Percentiles rank a stretch among this genome's conserved stretches.
Conservation (phyloP, 306 rosid species). For the Morella rubra region DNA sequence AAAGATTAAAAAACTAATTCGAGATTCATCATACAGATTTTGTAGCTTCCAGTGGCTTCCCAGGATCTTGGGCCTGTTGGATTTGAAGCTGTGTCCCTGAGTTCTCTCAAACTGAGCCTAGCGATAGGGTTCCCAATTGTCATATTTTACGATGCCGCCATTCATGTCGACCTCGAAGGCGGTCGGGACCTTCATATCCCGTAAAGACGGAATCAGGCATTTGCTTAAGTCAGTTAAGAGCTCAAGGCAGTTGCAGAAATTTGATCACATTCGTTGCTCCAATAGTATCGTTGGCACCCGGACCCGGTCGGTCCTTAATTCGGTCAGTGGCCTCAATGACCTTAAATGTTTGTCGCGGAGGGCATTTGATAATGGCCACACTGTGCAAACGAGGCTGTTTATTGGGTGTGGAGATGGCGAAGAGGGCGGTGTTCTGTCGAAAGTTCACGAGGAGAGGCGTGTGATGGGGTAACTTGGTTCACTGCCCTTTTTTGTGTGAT, state of each 20-base stretch:
- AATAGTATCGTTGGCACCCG: constrained; percentile 30
- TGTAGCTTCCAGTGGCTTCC: neutral
- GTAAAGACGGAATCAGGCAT: constrained; percentile 30
- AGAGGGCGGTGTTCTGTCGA: constrained; percentile 65
- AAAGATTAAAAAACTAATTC: too few species aligned
- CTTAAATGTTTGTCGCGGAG: neutral
- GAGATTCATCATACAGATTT: neutral
- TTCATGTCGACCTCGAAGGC: constrained; percentile 48
- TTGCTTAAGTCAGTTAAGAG: constrained; percentile 36
- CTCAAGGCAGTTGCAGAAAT: constrained; percentile 22
- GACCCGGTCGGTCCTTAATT: constrained; percentile 25
- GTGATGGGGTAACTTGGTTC: constrained; percentile 62
- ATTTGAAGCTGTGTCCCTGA: too few species aligned
- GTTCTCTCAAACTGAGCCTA: too few species aligned
- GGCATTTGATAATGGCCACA: constrained; percentile 5
- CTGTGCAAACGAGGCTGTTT: constrained; percentile 55
- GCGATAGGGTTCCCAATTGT: constrained; percentile 9
- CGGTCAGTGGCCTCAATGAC: neutral
- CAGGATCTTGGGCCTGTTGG: neutral
- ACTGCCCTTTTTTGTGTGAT: too few species aligned
- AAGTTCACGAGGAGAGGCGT: constrained; percentile 75
- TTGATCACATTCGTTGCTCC: constrained; percentile 38
- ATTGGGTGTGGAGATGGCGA: constrained; percentile 92
- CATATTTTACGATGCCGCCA: constrained; percentile 53
- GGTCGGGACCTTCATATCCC: too few species aligned